Base-by-base conservation (phyloP, 805 yeast species). In the Kregervanrija pseudodelftensis region DNA sequence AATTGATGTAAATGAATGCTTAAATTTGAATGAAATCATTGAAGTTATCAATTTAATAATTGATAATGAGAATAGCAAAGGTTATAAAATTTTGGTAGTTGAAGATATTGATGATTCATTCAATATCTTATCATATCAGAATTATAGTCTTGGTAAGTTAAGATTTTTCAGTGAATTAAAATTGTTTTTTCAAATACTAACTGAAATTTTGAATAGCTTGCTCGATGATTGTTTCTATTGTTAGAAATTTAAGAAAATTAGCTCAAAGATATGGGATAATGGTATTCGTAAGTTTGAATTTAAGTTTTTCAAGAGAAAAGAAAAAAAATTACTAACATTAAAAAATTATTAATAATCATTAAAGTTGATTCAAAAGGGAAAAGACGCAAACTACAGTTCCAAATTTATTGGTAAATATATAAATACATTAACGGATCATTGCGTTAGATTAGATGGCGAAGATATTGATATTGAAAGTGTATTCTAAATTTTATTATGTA, bases 101-200 rank as follows among this genome's bases (percentile, higher is more conserved):
- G 62, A 61, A 45, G 65, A 63, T 37, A 39, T 63, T 7, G 50
- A 50, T 14, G 59, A 51, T 16, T 41, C 56, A n/a, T 58, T 61
- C 44, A 59, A 60, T 39, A 28, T 55, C 7, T 59, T 54, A 31
- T 48, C 49, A 31, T 55, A 48, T 38, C 56, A 53, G 30, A 49
- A 55, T 39, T 53, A 53, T 39, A 46, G 49, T 1, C 16, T 42
- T 13, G 63, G 64, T 58, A 49, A 42, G 64, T 55, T 15, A 22
- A 17, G 28, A 5, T 22, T 22, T 7, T 22, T 7, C 2, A 22
- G 8, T 22, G 28, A 22, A 7, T 22, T 22, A 22, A 22, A 22
- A n/a, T 11, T 13, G 5, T 17, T 17, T 17, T 33, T n/a, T 30
- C 30, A 16, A 30, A 31, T 40, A 41, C 11, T 37, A n/a, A 11